These are phyloP conservation scores for Melastoma malabathricum DNA, from an alignment of 345 rosid genomes.

Conservation along the genomic window DNA sequence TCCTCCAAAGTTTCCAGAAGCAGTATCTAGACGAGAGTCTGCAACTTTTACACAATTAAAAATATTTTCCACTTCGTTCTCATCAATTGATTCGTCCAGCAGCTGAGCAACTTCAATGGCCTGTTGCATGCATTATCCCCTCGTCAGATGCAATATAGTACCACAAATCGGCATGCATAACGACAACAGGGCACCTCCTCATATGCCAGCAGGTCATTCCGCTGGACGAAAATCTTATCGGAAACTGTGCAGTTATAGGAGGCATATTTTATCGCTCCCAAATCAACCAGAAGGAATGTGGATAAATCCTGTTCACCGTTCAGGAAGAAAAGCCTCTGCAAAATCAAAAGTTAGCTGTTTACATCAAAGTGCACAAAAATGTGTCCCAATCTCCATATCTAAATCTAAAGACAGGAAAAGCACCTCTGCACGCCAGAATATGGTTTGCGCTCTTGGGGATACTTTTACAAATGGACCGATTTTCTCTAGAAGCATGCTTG, in stretches of 20 bases:
- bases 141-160: conserved; percentile 7
- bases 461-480: conserved; percentile 42
- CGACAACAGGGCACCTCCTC: conserved; percentile 61
- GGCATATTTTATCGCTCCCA: conserved; percentile 75
- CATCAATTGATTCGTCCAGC: conserved; percentile 78
- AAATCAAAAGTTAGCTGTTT: neutral
- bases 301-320: conserved; percentile 83
- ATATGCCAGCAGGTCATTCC: conserved; percentile 52
- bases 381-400: no score
- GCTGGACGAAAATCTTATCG: conserved; percentile 40
- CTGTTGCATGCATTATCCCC: conserved; percentile 22
- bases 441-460: conserved; percentile 47
- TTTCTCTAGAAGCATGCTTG: conserved; percentile 35
- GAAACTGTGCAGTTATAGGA: conserved; percentile 49
- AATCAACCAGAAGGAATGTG: conserved; percentile 66
- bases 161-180: neutral
- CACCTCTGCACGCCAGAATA: conserved; percentile 89
- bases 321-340: conserved; percentile 91
- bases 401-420: conserved; percentile 5
- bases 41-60: conserved; percentile 55
- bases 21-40: conserved; percentile 29
- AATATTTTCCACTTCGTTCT: conserved; percentile 32
- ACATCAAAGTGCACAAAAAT: neutral
- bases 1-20: conserved; percentile 12
- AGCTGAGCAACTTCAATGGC: conserved; percentile 86